These are phyloP conservation scores for Candida endomychidarum DNA, from an alignment of 805 yeast species.

Conservation along the genomic window DNA sequence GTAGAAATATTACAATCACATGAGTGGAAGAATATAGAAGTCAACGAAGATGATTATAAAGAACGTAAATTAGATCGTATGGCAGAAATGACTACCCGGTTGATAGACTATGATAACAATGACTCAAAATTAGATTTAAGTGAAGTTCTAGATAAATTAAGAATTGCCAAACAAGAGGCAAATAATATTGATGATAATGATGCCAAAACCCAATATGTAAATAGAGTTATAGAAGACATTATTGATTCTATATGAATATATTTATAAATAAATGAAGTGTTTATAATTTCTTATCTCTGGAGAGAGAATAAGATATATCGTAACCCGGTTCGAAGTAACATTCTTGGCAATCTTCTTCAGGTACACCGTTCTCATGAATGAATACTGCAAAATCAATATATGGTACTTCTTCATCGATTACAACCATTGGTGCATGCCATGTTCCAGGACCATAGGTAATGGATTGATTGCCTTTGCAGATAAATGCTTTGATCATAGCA, in stretches of 20 bases:
- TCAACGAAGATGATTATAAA: conserved; percentile 17
- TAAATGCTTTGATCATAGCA: conserved; percentile 60
- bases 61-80: conserved; percentile 21
- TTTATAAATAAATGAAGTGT: conserved; percentile 1
- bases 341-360: conserved; percentile 81
- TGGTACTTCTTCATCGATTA: conserved; percentile 54
- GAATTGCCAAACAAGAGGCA: conserved; percentile 32
- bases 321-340: conserved; percentile 65
- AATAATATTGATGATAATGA: conserved; percentile 12
- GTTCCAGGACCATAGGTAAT: conserved; percentile 82
- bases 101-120: conserved; percentile 18
- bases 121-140: conserved; percentile 25
- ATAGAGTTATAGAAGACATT: conserved; percentile 37
- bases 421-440: conserved; percentile 99
- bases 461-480: conserved; percentile 80
- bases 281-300: conserved; percentile 17
- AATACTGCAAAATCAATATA: conserved; percentile 81
- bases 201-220: conserved; percentile 32
- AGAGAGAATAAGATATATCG: conserved; percentile 25
- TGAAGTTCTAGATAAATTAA: conserved; percentile 31
- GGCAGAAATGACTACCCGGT: conserved; percentile 25
- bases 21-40: conserved; percentile 41
- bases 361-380: conserved; percentile 78
- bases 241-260: conserved; percentile 33
- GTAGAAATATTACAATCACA: conserved; percentile 49